These are phyloP conservation scores for Xylaria sp. DNA, from an alignment of 2,329 filamentous ascomycete species.

Conservation along the genomic window DNA sequence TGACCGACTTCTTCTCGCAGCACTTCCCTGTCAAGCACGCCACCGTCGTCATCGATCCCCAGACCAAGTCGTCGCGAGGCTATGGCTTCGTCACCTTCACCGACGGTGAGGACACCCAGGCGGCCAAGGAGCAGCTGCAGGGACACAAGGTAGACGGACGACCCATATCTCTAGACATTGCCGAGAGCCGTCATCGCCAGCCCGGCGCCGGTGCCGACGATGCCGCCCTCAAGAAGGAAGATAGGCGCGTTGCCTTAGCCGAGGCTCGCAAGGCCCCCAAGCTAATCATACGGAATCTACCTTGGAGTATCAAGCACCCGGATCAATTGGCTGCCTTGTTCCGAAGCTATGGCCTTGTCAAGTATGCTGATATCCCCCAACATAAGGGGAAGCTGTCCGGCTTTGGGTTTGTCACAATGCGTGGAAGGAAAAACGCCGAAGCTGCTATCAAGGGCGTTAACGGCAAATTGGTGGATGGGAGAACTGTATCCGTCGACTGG, in stretches of 20 bases:
- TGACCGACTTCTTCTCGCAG: conserved; percentile 92
- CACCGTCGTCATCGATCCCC: conserved; percentile 86
- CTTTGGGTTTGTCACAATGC: conserved; percentile 91
- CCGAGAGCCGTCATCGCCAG: conserved; percentile 80
- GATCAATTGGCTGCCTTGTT: conserved; percentile 85
- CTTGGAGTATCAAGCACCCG: conserved; percentile 91
- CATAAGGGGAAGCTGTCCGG: conserved; percentile 80
- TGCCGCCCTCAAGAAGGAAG: conserved; percentile 64
- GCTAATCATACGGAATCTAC: conserved; percentile 90
- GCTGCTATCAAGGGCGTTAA: conserved; percentile 86
- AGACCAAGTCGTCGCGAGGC: conserved; percentile 87
- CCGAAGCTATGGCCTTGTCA: conserved; percentile 89
- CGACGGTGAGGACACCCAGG: conserved; percentile 87
- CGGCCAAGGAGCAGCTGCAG: conserved; percentile 83
- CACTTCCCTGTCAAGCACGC: conserved; percentile 96
- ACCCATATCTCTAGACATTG: conserved; percentile 86
- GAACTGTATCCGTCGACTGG: conserved; percentile 93
- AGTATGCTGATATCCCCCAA: conserved; percentile 84
- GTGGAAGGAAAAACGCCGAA: conserved; percentile 90
- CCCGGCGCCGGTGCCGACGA: conserved; percentile 50
- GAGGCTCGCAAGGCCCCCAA: conserved; percentile 73
- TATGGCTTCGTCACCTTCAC: conserved; percentile 98
- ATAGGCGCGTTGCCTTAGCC: conserved; percentile 68
- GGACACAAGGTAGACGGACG: conserved; percentile 80
- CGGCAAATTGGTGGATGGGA: conserved; percentile 87